phyloP scores from a whole-genome alignment of 345 rosid species.

The Syzygium grande region DNA sequence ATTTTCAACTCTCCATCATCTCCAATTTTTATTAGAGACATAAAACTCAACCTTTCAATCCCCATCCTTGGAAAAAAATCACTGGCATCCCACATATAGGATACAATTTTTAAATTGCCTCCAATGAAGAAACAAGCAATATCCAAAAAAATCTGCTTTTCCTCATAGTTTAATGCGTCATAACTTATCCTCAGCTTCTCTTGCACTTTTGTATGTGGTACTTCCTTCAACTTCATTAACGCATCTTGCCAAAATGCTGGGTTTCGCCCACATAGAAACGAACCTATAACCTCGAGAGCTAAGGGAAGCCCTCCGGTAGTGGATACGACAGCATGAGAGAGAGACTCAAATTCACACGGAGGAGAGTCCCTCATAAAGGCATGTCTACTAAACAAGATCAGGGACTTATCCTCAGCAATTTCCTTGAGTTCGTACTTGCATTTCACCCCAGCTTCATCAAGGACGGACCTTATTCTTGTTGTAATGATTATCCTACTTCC shows the following conservation, averaged over 20 bases:
- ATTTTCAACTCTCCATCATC: not conserved
- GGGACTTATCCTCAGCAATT: not conserved
- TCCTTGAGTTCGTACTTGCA: not conserved
- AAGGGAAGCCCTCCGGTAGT: not conserved
- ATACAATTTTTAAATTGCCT: accelerated
- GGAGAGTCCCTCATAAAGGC: not conserved
- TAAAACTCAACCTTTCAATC: not conserved
- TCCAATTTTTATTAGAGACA: not conserved
- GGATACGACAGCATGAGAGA: not conserved
- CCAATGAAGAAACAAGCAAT: not conserved
- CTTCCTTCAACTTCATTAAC: not conserved
- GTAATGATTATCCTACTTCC: slow-evolving; percentile 4
- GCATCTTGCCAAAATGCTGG: not conserved
- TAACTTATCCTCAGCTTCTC: not conserved
- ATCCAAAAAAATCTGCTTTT: not conserved
- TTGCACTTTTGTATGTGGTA: not conserved
- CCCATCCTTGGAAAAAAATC: not conserved
- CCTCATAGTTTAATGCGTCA: accelerated
- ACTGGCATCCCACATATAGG: not conserved
- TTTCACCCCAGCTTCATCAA: not conserved
- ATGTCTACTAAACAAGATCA: not conserved
- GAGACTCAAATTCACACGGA: not conserved
- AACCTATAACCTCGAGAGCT: not conserved
- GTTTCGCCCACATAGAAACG: not conserved
- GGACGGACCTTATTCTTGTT: not conserved